A percentile compares a stretch with the other conserved stretches of the same genome.
These are phyloP conservation scores for Luffa aegyptiaca DNA, from an alignment of 306 rosid genomes.

Conservation along the genomic window DNA sequence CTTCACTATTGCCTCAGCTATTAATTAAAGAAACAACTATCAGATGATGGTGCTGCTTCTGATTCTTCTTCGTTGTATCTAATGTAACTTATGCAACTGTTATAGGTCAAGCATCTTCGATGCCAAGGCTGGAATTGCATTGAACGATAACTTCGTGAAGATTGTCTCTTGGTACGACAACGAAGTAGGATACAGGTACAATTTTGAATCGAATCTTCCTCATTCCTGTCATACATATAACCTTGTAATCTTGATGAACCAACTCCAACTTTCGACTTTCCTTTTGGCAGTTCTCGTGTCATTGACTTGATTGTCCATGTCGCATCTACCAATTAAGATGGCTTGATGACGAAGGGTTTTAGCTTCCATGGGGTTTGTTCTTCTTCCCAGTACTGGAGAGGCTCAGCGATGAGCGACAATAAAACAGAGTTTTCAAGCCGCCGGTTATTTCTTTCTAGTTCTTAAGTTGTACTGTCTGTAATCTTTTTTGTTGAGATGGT, in stretches of 20 bases:
- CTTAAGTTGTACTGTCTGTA: neutral
- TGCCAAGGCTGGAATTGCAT: constrained; percentile 76
- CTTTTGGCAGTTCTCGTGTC: constrained; percentile 51
- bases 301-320: constrained; percentile 45
- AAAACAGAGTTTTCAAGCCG: constrained; percentile 5
- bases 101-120: constrained; percentile 73
- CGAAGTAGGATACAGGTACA: constrained; percentile 75
- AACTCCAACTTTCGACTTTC: neutral
- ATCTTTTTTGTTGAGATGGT: neutral
- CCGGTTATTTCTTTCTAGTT: neutral
- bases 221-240: neutral
- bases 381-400: constrained; percentile 1
- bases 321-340: constrained; percentile 13
- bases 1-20: neutral
- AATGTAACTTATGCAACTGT: neutral
- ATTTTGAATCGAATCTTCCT: neutral
- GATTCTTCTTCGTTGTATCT: neutral
- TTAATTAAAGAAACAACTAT: neutral
- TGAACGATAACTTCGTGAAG: constrained; percentile 42
- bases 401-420: constrained; percentile 3
- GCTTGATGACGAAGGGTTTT: neutral
- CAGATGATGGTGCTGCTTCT: neutral
- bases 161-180: constrained; percentile 68
- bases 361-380: neutral
- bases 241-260: neutral